Base-by-base conservation (phyloP, 2,329 filamentous ascomycete species). In the Verticillium klebahnii region DNA sequence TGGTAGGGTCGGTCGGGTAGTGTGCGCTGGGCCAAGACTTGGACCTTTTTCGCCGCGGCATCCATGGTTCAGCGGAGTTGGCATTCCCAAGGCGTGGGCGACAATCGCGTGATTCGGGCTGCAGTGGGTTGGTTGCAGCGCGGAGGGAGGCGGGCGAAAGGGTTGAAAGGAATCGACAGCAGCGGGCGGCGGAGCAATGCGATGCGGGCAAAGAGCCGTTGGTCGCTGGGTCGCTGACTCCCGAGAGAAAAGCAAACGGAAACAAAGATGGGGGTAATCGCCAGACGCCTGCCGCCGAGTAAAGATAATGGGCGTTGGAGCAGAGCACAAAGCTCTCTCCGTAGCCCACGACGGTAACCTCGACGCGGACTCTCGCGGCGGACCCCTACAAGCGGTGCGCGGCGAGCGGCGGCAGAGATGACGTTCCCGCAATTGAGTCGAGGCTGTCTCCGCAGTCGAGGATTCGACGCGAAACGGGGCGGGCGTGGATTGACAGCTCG, bases 21-120 rank as follows among this genome's bases (percentile, higher is more conserved):
- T 65, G 82, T 77, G 70, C 76, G 76, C 75, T 83, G 77, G 69
- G 79, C 78, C 72, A 85, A 75, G 73, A 74, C 77, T 73, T 83
- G 74, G 74, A 84, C 79, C 76, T 77, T 80, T 76, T 84, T 83
- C 73, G 79, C 80, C 78, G 82, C 81, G 78, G 78, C 81, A 79
- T 85, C 83, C 83, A 86, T 86, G 75, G 75, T 81, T 77, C 72
- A 69, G 69, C 69, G 72, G 70, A 63, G 60, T 62, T 65, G 57
- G 65, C 65, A 66, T 66, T 62, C 65, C 65, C 60, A 62, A 58
- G 58, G 54, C 54, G 23, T 56, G 54, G 54, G 54, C 25, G 54
- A 19, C 25, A 31, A 7, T 34, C 25, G 31, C 54, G 54, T 31
- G 5, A 9, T 56, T 32, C 5, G 50, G 25, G 54, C 25, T 17